Evolutionary conservation across 139 green algal species (phyloP).

Genomic region (Asterochloris erici): DNA sequence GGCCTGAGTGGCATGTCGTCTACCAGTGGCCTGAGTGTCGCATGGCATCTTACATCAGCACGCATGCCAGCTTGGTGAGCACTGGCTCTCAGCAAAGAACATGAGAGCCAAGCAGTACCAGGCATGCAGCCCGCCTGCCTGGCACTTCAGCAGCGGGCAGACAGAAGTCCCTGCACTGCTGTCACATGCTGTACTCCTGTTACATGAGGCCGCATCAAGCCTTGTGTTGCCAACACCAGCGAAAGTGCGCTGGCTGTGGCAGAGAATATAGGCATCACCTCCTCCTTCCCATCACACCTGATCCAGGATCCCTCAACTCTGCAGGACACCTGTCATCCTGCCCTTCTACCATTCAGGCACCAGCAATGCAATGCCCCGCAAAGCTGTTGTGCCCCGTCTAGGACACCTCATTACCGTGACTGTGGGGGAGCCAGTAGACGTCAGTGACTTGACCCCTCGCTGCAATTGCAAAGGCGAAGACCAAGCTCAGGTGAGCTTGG

Average conservation of each 20-base stretch:
- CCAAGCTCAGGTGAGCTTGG: constrained; percentile 6
- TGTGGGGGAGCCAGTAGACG: constrained; percentile 66
- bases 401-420: constrained; percentile 52
- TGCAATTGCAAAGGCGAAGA: constrained; percentile 30
- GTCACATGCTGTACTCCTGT: too few species aligned
- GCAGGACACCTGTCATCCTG: constrained; percentile 68
- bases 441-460: constrained; percentile 55
- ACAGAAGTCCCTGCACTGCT: too few species aligned
- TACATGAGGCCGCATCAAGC: too few species aligned
- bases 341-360: constrained; percentile 85
- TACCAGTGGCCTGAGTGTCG: neutral
- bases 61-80: neutral
- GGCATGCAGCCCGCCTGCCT: too few species aligned
- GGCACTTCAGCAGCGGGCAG: too few species aligned
- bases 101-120: too few species aligned
- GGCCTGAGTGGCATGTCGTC: neutral
- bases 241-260: too few species aligned
- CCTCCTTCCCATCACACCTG: neutral
- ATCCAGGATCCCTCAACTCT: neutral
- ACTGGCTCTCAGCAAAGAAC: too few species aligned
- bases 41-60: neutral
- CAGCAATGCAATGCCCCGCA: constrained; percentile 62
- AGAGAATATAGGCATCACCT: neutral
- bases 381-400: constrained; percentile 33
- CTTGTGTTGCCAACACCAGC: too few species aligned